Evolutionary conservation across 495 filamentous ascomycete species (phyloP), one percentile per base, ranked within the genome.

Genomic region (Hyaloscypha variabilis): DNA sequence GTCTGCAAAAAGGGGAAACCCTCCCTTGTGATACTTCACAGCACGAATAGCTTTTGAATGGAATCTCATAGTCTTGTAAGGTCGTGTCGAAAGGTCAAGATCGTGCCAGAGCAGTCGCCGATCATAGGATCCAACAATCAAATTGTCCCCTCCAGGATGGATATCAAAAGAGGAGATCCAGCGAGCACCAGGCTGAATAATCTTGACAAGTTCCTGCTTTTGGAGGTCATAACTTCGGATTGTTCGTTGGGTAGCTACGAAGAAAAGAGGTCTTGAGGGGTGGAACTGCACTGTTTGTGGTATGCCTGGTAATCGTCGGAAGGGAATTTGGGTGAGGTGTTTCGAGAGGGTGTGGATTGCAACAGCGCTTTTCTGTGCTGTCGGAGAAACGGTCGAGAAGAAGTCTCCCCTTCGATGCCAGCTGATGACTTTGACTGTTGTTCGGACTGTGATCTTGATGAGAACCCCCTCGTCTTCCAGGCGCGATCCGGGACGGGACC

Each of bases 391-490:
- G 8, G 93, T 97, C 66, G 92, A 85, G 74, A 99, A 90, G 81
- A 97, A 97, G 75, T 97, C 93, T 69, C 95, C 95, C 67, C 91
- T 87, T 64, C 95, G 88, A 78, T 99, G 95, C 93, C 93, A 98
- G 70, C 87, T 87, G 70, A 99, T 88, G n/a, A 91, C 88, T 79
- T 97, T 98, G 69, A 95, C 83, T 6, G 89, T 84, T 53, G 90
- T 89, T 59, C 90, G 85, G n/a, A 97, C 87, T 30, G 90, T 91
- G 63, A 90, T 85, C 64, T 90, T 88, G 55, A 91, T 85, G 65
- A 91, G 82, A 11, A 97, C 88, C 54, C 93, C 92, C 49, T 87
- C 83, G 24, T 91, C 89, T 72, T 91, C 85, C 10, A 96, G 86
- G 19, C 81, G 79, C n/a, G 85, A 71, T 25, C 86, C 85, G 5